A percentile compares a stretch with the other conserved stretches of the same genome.
Conservation (phyloP, 805 yeast genomes). For the Wickerhamomyces bovis region DNA sequence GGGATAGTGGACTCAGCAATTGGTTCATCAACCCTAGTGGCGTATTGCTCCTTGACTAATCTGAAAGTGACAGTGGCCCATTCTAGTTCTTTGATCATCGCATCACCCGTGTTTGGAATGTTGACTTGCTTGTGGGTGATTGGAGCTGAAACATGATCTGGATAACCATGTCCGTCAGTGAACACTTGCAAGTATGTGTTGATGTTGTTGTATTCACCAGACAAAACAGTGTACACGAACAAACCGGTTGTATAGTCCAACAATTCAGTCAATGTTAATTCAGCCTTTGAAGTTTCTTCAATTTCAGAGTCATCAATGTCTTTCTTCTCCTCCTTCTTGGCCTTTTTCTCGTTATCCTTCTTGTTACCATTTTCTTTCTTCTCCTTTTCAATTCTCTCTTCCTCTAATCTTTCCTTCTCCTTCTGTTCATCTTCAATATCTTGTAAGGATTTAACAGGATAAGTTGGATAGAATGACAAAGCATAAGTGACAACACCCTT, state of each 20-base stretch:
- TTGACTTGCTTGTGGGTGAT: slow-evolving; percentile 31
- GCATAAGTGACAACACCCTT: slow-evolving; percentile 75
- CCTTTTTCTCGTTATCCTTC: slow-evolving; percentile 19
- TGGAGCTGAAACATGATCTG: slow-evolving; percentile 52
- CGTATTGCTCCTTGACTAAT: slow-evolving; percentile 47
- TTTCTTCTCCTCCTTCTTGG: slow-evolving; percentile 25
- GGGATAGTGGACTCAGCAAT: slow-evolving; percentile 61
- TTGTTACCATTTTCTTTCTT: slow-evolving; percentile 36
- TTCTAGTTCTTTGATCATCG: slow-evolving; percentile 68
- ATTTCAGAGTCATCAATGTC: slow-evolving; percentile 34
- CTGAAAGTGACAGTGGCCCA: slow-evolving; percentile 63
- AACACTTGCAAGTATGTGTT: slow-evolving; percentile 66
- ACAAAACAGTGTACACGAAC: slow-evolving; percentile 57
- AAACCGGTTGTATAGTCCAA: slow-evolving; percentile 66
- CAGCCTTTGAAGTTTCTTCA: slow-evolving; percentile 33
- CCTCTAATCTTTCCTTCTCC: slow-evolving; percentile 27
- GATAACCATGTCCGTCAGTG: slow-evolving; percentile 69
- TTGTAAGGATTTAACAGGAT: slow-evolving; percentile 72
- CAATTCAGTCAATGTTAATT: slow-evolving; percentile 54
- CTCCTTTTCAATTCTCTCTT: slow-evolving; percentile 3
- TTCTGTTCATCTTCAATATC: slow-evolving; percentile 56
- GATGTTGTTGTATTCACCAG: slow-evolving; percentile 48
- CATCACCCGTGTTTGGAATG: slow-evolving; percentile 60
- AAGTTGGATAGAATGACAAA: slow-evolving; percentile 76
- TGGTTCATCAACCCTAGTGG: slow-evolving; percentile 49